Evolutionary conservation across 768 basidiomycete genomes (phyloP).

Genomic region (Russula compacta): DNA sequence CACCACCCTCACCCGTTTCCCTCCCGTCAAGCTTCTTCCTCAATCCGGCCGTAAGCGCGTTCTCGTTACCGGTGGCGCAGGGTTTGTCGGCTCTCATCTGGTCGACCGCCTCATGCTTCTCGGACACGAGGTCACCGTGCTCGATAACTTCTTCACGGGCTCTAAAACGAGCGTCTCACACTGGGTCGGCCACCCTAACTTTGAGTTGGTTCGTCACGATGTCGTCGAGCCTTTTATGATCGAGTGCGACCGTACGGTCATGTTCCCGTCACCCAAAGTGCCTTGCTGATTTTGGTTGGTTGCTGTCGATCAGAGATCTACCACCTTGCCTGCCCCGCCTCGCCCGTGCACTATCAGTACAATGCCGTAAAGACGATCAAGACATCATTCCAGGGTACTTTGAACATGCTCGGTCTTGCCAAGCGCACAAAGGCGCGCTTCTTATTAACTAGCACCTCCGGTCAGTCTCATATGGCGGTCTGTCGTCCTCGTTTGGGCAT

Average conservation of each 20-base stretch:
- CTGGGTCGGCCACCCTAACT: constrained; percentile 98
- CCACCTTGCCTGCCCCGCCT: constrained; percentile 96
- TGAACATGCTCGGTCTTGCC: constrained; percentile 98
- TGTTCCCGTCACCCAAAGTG: not conserved
- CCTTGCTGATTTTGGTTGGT: not conserved
- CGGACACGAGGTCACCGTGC: constrained; percentile 93
- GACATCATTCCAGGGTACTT: constrained; percentile 95
- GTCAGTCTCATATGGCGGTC: constrained; percentile 32
- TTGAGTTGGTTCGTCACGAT: constrained; percentile 96
- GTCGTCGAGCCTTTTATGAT: constrained; percentile 97
- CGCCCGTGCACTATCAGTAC: constrained; percentile 95
- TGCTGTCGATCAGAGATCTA: constrained; percentile 65
- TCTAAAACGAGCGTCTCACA: constrained; percentile 94
- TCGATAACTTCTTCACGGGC: constrained; percentile 99
- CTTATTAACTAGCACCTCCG: constrained; percentile 91
- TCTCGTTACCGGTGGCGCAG: constrained; percentile 94
- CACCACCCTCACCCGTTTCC: constrained; percentile 84
- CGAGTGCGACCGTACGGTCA: constrained; percentile 83
- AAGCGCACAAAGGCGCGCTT: constrained; percentile 97
- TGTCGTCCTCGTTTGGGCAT: not conserved
- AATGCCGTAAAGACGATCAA: constrained; percentile 98
- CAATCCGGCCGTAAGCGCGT: constrained; percentile 76
- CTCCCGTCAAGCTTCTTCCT: constrained; percentile 82
- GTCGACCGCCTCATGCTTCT: constrained; percentile 97
- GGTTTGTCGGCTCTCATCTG: constrained; percentile 98